Conservation (phyloP, 2,329 filamentous ascomycete species). For the Zasmidium angulare region DNA sequence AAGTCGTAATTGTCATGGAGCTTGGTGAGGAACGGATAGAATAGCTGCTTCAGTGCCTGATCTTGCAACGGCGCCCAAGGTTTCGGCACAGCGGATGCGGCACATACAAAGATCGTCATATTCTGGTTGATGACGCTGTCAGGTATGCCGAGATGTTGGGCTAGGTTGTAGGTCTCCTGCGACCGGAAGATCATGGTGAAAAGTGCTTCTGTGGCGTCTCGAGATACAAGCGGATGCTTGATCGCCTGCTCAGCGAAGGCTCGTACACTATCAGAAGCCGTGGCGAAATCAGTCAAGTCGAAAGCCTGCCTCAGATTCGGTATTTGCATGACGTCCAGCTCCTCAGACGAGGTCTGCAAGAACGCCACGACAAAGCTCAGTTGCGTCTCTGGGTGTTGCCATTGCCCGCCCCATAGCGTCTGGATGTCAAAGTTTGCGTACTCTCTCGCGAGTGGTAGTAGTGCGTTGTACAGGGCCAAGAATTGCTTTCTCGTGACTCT, state of each 20-base stretch:
- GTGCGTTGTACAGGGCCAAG: conserved; percentile 72
- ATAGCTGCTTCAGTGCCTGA: conserved; percentile 73
- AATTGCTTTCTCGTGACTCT: conserved; percentile 79
- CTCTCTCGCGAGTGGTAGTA: conserved; percentile 68
- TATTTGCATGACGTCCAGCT: conserved; percentile 81
- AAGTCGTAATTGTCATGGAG: conserved; percentile 78
- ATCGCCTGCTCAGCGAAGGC: conserved; percentile 65
- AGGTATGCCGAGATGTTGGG: conserved; percentile 58
- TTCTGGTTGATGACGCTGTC: conserved; percentile 68
- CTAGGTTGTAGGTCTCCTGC: conserved; percentile 56
- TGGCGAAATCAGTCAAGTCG: conserved; percentile 62
- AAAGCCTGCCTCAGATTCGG: conserved; percentile 79
- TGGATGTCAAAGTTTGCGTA: conserved; percentile 76
- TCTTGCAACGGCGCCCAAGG: conserved; percentile 74
- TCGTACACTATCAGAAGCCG: conserved; percentile 60
- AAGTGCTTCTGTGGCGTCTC: conserved; percentile 72
- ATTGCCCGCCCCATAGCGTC: conserved; percentile 80
- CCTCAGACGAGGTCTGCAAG: conserved; percentile 69
- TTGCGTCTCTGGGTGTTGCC: conserved; percentile 84
- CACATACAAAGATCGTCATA: conserved; percentile 75
- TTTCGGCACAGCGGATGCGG: conserved; percentile 73
- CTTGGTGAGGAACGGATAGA: conserved; percentile 80
- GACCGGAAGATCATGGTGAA: conserved; percentile 63
- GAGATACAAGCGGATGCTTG: conserved; percentile 83
- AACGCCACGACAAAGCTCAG: conserved; percentile 92